These are phyloP conservation scores for Dactylorhiza incarnata DNA, from an alignment of 106 monocot genomes.

Conservation along the genomic window DNA sequence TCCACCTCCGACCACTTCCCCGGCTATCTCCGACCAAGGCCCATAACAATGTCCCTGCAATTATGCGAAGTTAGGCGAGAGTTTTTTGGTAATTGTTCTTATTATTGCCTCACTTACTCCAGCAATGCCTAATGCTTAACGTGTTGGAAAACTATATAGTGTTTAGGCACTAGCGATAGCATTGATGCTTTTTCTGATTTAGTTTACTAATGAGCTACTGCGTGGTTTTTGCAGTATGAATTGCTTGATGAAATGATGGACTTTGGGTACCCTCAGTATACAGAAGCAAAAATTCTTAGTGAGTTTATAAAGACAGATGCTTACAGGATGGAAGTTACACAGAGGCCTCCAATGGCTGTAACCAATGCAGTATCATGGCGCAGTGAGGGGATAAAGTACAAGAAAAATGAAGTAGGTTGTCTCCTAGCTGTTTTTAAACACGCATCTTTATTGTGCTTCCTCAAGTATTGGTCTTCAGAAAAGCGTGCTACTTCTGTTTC, in stretches of 20 bases:
- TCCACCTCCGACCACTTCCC: no score
- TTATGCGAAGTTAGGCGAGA: no score
- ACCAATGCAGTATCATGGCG: slow-evolving; percentile 99
- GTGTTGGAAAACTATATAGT: no score
- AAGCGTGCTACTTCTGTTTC: not conserved
- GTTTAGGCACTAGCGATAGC: no score
- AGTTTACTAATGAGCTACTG: not conserved
- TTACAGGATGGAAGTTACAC: slow-evolving; percentile 90
- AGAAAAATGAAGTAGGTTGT: slow-evolving; percentile 91
- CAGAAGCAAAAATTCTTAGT: slow-evolving; percentile 91
- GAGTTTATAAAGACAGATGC: slow-evolving; percentile 99
- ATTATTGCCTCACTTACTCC: no score
- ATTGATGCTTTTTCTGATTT: no score
- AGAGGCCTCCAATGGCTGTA: slow-evolving; percentile 96
- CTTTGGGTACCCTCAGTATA: slow-evolving; percentile 94
- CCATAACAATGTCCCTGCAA: no score
- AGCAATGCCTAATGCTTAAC: no score
- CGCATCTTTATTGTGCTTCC: not conserved
- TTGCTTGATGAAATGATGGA: slow-evolving; percentile 97
- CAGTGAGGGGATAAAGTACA: slow-evolving; percentile 89
- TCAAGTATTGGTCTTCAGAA: not conserved
- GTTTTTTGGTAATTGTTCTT: no score
- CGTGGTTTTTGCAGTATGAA: slow-evolving; percentile 54
- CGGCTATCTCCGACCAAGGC: no score
- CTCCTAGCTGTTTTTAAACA: slow-evolving; percentile 5